Percentiles rank a stretch among this genome's conserved stretches.
Evolutionary conservation across 768 basidiomycete species (phyloP).

Genomic region (Xerocomellus chrysenteron): DNA sequence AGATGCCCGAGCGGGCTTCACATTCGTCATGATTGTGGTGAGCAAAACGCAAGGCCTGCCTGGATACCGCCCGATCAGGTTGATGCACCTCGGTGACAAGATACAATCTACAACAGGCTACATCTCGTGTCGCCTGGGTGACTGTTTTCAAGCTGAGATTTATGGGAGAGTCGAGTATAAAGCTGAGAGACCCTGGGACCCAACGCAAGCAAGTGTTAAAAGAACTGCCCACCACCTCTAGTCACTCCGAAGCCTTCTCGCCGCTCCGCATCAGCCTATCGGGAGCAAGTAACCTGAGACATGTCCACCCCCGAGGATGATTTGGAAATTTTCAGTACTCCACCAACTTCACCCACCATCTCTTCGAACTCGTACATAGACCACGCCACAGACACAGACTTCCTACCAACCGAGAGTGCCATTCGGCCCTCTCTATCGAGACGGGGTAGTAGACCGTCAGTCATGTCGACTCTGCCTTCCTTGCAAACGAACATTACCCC

Average conservation of each 20-base stretch:
- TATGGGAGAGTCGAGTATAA: slow-evolving; percentile 21
- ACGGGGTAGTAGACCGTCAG: slow-evolving; percentile 32
- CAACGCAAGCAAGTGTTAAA: background rate
- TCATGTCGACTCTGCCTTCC: slow-evolving; percentile 16
- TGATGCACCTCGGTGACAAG: slow-evolving; percentile 9
- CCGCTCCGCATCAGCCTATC: slow-evolving; percentile 9
- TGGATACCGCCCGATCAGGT: slow-evolving; percentile 24
- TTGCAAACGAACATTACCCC: slow-evolving; percentile 33
- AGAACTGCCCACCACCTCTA: slow-evolving; percentile 2
- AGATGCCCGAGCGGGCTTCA: background rate
- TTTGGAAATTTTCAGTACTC: slow-evolving; percentile 41
- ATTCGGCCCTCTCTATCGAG: slow-evolving; percentile 42
- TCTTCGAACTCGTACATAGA: slow-evolving; percentile 17
- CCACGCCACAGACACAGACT: slow-evolving; percentile 11
- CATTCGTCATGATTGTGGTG: slow-evolving; percentile 20
- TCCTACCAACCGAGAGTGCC: slow-evolving; percentile 9
- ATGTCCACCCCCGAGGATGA: slow-evolving; percentile 37
- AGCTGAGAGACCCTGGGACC: slow-evolving; percentile 3
- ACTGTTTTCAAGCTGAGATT: slow-evolving; percentile 17
- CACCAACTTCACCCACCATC: slow-evolving; percentile 41
- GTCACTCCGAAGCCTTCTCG: slow-evolving; percentile 10
- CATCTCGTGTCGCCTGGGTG: slow-evolving; percentile 27
- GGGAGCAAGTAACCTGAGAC: slow-evolving; percentile 9
- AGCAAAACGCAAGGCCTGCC: slow-evolving; percentile 11
- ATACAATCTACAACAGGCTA: slow-evolving; percentile 12